Percentiles rank a stretch among this genome's conserved stretches.
Evolutionary conservation across 495 filamentous ascomycete genomes (phyloP).

Genomic region (Podospora didyma): DNA sequence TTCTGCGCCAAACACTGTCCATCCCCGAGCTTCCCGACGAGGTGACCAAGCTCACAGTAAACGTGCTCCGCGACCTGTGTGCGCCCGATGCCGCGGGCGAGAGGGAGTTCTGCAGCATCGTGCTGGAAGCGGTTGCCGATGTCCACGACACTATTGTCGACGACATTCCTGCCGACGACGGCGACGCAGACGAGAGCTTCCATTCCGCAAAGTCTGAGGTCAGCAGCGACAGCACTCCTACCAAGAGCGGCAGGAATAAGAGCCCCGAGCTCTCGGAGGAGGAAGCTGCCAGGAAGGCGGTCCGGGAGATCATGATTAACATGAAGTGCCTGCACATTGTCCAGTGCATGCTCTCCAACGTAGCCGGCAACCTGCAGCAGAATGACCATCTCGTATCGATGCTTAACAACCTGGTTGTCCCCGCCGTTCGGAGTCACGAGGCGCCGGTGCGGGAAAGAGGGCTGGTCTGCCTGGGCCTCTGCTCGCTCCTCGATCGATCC

Average conservation of each 20-base stretch:
- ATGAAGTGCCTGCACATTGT: slow-evolving; percentile 98
- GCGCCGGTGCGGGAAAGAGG: slow-evolving; percentile 89
- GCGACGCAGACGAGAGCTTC: slow-evolving; percentile 78
- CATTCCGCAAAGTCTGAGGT: slow-evolving; percentile 85
- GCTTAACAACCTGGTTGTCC: slow-evolving; percentile 94
- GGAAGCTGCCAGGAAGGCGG: slow-evolving; percentile 72
- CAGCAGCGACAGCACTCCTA: slow-evolving; percentile 57
- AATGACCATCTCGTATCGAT: slow-evolving; percentile 87
- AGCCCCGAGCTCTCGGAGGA: slow-evolving; percentile 59
- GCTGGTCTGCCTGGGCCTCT: slow-evolving; percentile 82
- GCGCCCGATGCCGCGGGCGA: slow-evolving; percentile 75
- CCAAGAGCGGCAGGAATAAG: slow-evolving; percentile 45
- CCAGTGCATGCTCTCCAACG: slow-evolving; percentile 93
- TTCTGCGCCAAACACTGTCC: slow-evolving; percentile 78
- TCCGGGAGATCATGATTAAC: slow-evolving; percentile 90
- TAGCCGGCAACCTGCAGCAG: slow-evolving; percentile 75
- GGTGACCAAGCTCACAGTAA: slow-evolving; percentile 80
- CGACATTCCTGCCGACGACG: slow-evolving; percentile 51
- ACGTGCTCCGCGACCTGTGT: slow-evolving; percentile 76
- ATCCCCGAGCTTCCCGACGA: slow-evolving; percentile 88
- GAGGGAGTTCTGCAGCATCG: slow-evolving; percentile 87
- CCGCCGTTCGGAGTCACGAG: slow-evolving; percentile 89
- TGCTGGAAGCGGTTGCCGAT: slow-evolving; percentile 90
- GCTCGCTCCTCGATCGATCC: slow-evolving; percentile 83
- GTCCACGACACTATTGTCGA: slow-evolving; percentile 86